phyloP scores from a whole-genome alignment of 768 basidiomycete genomes.

The Arthromyces matolae region DNA sequence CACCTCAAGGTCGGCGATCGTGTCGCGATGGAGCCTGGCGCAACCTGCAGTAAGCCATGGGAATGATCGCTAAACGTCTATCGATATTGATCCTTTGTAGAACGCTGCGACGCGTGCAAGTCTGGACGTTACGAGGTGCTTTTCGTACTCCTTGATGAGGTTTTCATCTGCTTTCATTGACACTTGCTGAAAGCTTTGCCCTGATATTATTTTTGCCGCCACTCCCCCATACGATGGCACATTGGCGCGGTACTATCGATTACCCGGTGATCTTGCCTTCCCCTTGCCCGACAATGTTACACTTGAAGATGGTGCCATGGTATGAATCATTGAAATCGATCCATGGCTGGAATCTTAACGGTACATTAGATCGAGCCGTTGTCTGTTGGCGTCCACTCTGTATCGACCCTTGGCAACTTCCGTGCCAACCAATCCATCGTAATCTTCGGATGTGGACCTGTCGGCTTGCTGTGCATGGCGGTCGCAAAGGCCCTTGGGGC shows the following conservation, averaged over 20 bases:
- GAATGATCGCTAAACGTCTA: constrained; percentile 1
- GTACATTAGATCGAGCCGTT: constrained; percentile 82
- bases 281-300: constrained; percentile 78
- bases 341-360: constrained; percentile 1
- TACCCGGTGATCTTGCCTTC: constrained; percentile 85
- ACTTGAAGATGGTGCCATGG: constrained; percentile 95
- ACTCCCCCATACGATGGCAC: constrained; percentile 95
- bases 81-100: constrained; percentile 22
- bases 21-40: constrained; percentile 90
- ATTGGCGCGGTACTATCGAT: constrained; percentile 77
- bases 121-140: constrained; percentile 75
- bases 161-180: not conserved
- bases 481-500: constrained; percentile 95
- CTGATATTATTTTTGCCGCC: constrained; percentile 84
- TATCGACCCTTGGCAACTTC: constrained; percentile 71
- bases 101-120: constrained; percentile 79
- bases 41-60: constrained; percentile 63
- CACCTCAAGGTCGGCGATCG: constrained; percentile 78
- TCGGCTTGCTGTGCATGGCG: constrained; percentile 89
- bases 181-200: constrained; percentile 58
- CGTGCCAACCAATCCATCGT: constrained; percentile 72
- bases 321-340: constrained; percentile 25
- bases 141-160: not conserved
- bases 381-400: constrained; percentile 87
- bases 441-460: constrained; percentile 87